A percentile compares a stretch with the other conserved stretches of the same genome.
Conservation (phyloP, 345 rosid genomes). For the Hibiscus mutabilis region DNA sequence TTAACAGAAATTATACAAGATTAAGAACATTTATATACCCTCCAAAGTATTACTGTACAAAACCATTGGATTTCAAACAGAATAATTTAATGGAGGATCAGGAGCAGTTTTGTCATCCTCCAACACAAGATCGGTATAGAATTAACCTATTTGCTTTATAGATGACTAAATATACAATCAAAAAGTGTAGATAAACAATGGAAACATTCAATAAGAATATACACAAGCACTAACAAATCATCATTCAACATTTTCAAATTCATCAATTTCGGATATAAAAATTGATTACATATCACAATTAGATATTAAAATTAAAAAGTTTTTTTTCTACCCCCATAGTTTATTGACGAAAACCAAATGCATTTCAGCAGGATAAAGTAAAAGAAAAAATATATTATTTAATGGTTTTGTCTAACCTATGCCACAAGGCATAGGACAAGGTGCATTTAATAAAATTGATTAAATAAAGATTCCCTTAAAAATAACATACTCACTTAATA, state of each 20-base stretch:
- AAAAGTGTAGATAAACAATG: background rate
- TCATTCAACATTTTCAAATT: background rate
- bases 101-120: constrained; percentile 32
- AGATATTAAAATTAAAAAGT: background rate
- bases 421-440: no score
- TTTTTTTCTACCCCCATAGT: constrained; percentile 12
- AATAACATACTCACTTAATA: no score
- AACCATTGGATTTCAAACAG: background rate
- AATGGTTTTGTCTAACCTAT: no score
- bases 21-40: background rate
- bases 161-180: constrained; percentile 18
- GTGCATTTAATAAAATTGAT: no score
- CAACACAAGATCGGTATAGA: constrained; percentile 20
- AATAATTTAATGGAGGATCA: background rate
- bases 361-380: constrained; percentile 20
- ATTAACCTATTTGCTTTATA: constrained; percentile 23
- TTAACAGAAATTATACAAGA: no score
- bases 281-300: background rate
- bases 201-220: background rate
- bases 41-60: background rate
- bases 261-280: background rate
- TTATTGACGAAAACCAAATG: constrained; percentile 14
- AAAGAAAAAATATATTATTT: constrained; percentile 1
- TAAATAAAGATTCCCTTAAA: no score
- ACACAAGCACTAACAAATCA: background rate